Evolutionary conservation across 257 asterid species (phyloP).

Genomic region (Mentha longifolia): DNA sequence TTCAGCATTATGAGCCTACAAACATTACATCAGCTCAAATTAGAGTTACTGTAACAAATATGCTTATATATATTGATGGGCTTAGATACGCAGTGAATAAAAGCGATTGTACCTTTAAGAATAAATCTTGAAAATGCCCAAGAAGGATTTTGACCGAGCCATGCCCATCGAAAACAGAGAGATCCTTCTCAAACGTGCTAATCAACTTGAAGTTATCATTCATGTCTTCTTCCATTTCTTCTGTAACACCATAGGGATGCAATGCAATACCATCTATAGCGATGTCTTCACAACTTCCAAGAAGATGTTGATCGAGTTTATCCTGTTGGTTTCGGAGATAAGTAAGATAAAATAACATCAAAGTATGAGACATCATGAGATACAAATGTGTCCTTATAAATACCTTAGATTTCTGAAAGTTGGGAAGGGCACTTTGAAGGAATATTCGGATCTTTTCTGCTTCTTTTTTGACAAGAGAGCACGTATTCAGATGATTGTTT

Average conservation of each 20-base stretch:
- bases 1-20: conserved; percentile 67
- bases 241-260: conserved; percentile 74
- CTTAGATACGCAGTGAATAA: neutral
- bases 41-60: neutral
- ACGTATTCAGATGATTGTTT: conserved; percentile 63
- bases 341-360: conserved; percentile 22
- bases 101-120: conserved; percentile 55
- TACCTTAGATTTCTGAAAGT: conserved; percentile 80
- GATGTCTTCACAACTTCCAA: conserved; percentile 55
- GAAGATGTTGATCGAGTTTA: conserved; percentile 67
- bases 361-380: conserved; percentile 6
- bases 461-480: conserved; percentile 56
- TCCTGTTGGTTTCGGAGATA: conserved; percentile 48
- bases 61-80: too few relatives aligned
- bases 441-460: conserved; percentile 52
- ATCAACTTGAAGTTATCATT: conserved; percentile 59
- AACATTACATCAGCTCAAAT: conserved; percentile 15
- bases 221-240: conserved; percentile 72
- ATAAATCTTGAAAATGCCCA: conserved; percentile 58
- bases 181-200: conserved; percentile 48
- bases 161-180: conserved; percentile 44
- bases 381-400: neutral
- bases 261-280: conserved; percentile 41
- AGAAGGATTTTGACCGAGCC: conserved; percentile 60
- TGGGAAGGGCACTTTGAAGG: conserved; percentile 55